phyloP scores from a whole-genome alignment of 768 basidiomycete genomes.

The Trametes meyenii region DNA sequence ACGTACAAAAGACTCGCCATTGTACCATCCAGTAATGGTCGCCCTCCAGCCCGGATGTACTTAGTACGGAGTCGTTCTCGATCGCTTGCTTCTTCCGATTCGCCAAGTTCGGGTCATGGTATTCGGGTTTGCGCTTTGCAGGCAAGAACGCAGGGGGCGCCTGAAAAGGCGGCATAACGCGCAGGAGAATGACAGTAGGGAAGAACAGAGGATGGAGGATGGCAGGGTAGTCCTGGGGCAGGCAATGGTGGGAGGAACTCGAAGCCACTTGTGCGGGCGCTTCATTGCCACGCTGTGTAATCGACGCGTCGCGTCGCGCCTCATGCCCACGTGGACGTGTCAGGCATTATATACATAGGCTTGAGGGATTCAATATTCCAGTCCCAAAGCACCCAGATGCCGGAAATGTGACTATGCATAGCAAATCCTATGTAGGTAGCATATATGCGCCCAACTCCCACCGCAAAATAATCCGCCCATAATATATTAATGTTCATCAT shows the following conservation, averaged over 20 bases:
- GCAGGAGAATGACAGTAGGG: background rate
- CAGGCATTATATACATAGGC: no score
- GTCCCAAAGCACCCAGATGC: no score
- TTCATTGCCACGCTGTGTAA: conserved; percentile 3
- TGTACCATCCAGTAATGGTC: conserved; percentile 75
- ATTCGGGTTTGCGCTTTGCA: conserved; percentile 30
- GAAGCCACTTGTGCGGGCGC: background rate
- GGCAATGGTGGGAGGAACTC: background rate
- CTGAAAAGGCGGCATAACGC: conserved; percentile 24
- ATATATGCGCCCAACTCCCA: no score
- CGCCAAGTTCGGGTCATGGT: conserved; percentile 19
- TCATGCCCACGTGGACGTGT: conserved; percentile 19
- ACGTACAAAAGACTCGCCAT: conserved; percentile 48
- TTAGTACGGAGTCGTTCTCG: conserved; percentile 13
- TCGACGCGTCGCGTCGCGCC: conserved; percentile 23
- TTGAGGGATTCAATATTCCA: no score
- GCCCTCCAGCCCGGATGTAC: conserved; percentile 15
- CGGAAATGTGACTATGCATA: no score
- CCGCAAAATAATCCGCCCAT: no score
- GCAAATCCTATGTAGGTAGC: no score
- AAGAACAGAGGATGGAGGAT: no score
- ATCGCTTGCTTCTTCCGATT: conserved; percentile 30
- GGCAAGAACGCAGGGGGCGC: background rate
- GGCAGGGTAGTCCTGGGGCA: background rate
- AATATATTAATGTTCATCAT: no score